Evolutionary conservation across 306 rosid species (phyloP).

Genomic region (Fagus sylvatica): DNA sequence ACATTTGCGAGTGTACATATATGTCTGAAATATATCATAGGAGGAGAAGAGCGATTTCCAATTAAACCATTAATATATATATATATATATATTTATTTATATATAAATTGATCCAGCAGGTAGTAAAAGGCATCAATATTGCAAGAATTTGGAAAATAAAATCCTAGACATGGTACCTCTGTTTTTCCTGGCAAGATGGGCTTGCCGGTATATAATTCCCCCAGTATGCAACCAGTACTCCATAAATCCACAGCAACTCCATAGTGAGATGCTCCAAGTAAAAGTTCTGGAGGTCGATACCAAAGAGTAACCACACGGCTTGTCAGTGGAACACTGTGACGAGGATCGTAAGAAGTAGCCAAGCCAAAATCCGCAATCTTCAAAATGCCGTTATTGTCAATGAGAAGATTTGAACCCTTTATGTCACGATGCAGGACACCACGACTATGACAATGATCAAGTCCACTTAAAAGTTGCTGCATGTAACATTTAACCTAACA

Average conservation of each 20-base stretch:
- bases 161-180: constrained; percentile 55
- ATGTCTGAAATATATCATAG: background rate
- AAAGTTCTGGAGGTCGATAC: constrained; percentile 97
- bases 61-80: background rate
- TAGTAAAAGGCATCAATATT: constrained; percentile 12
- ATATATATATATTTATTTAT: background rate
- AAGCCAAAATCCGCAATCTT: constrained; percentile 97
- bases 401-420: constrained; percentile 95
- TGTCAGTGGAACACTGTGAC: constrained; percentile 62
- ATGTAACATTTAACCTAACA: constrained; percentile 84
- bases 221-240: constrained; percentile 95
- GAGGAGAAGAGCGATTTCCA: background rate
- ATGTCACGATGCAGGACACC: constrained; percentile 97
- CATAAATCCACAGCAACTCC: constrained; percentile 94
- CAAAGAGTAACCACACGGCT: constrained; percentile 95
- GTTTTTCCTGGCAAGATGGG: constrained; percentile 97
- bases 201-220: constrained; percentile 81
- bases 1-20: background rate
- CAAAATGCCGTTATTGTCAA: constrained; percentile 72
- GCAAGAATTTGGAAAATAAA: background rate
- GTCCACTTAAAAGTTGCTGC: constrained; percentile 90
- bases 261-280: constrained; percentile 86
- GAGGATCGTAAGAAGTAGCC: constrained; percentile 77
- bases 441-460: constrained; percentile 80
- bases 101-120: background rate